Conservation (phyloP, 2,329 filamentous ascomycete genomes). For the Scedosporium dehoogii region DNA sequence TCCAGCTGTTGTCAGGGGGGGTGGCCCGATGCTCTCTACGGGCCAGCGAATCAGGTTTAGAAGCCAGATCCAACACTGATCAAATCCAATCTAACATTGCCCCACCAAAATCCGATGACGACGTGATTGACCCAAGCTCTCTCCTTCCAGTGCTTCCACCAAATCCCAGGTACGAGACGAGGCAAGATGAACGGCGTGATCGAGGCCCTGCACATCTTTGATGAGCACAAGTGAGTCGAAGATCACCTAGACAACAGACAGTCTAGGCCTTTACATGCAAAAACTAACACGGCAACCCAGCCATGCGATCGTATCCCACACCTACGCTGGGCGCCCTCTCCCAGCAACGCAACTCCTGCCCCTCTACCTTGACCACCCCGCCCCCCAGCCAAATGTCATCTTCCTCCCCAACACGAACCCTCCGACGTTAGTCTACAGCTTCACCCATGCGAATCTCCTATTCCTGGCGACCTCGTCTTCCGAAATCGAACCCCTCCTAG, state of each 20-base stretch:
- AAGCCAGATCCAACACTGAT: neutral
- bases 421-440: slow-evolving; percentile 78
- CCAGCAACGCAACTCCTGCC: slow-evolving; percentile 68
- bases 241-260: neutral
- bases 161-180: neutral
- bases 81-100: neutral
- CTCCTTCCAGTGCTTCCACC: neutral
- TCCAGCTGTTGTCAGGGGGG: neutral
- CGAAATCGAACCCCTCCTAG: slow-evolving; percentile 80
- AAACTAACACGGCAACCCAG: slow-evolving; percentile 31
- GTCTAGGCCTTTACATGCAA: slow-evolving; percentile 14
- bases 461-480: slow-evolving; percentile 76
- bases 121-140: neutral
- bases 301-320: slow-evolving; percentile 76
- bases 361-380: slow-evolving; percentile 74
- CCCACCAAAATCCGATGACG: slow-evolving; percentile 1
- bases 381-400: slow-evolving; percentile 75
- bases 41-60: neutral
- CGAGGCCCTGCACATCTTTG: slow-evolving; percentile 93
- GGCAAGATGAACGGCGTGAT: slow-evolving; percentile 71
- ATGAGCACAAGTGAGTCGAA: slow-evolving; percentile 73
- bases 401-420: slow-evolving; percentile 76
- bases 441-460: slow-evolving; percentile 77
- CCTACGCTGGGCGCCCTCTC: slow-evolving; percentile 74
- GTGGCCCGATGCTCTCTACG: neutral